Base-by-base conservation (phyloP, 352 stramenopile genomes). In the Phytophthora megakarya region DNA sequence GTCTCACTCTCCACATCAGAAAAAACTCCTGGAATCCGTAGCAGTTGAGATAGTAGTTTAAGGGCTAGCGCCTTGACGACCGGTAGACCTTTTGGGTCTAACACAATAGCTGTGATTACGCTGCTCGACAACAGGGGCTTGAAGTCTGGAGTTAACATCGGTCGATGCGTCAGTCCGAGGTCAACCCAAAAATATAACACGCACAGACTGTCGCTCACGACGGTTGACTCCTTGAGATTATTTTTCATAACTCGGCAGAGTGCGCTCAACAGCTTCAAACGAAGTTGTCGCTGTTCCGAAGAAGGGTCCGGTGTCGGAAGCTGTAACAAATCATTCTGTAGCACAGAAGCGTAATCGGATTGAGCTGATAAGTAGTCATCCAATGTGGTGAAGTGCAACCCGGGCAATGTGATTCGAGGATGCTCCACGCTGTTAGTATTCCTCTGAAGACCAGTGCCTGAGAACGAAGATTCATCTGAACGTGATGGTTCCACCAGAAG, bases 221-320 rank as follows among this genome's bases (percentile, higher is more conserved):
- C 65, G 0, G 47, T 47, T 12, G 73, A 42, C 22, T 84, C 61
- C 45, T 80, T 80, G 15, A 80, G 57, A 46, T 84, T 75, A 51
- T 76, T 84, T 49, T 84, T 80, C 22, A 89, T 75, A 16, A 81
- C 65, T 5, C 68, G 67, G 33, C 80, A 86, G n/a, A 89, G 62
- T 25, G 70, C 73, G 39, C 61, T 70, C 25, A 89, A 61, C 13
- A 89, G 44, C 33, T 82, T 80, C 3, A 53, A 53, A 11, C 73
- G 64, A 53, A 81, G 51, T 13, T 78, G 54, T 9, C 66, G 60
- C 18, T 79, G 65, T 45, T 81, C 73, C 2, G 61, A 71, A 15
- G 68, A 64, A 25, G 49, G 51, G 56, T 87, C 66, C 9, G 45
- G 64, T 13, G 28, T 53, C 26, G 66, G 55, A 18, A 56, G 28